phyloP scores from a whole-genome alignment of 148 eudicot species.

The Nepenthes mirabilis region DNA sequence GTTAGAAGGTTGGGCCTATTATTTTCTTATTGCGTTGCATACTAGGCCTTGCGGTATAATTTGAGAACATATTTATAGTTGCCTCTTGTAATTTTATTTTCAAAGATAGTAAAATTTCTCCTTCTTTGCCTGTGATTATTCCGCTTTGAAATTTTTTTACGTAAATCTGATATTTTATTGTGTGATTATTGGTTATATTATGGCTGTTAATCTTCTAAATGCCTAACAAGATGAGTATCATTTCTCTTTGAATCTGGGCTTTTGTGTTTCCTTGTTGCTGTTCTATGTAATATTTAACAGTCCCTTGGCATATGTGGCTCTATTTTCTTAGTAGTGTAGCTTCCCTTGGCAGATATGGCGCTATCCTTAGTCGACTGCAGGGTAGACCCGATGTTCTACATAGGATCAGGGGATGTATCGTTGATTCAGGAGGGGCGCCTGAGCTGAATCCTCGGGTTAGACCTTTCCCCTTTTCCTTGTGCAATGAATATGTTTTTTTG shows the following conservation, averaged over 20 bases:
- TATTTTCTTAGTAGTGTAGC: not conserved
- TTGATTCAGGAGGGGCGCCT: constrained; percentile 93
- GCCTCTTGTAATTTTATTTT: too few relatives aligned
- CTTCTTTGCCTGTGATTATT: too few relatives aligned
- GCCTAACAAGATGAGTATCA: not conserved
- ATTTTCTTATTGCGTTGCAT: too few relatives aligned
- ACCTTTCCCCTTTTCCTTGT: not conserved
- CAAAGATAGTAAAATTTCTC: too few relatives aligned
- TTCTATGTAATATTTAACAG: not conserved
- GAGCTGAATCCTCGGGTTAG: constrained; percentile 73
- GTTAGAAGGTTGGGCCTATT: too few relatives aligned
- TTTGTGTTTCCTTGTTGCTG: not conserved
- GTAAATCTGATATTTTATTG: too few relatives aligned
- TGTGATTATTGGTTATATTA: too few relatives aligned
- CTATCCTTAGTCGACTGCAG: constrained; percentile 53
- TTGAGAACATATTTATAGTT: too few relatives aligned
- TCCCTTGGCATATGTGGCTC: constrained; percentile 66
- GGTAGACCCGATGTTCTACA: constrained; percentile 50
- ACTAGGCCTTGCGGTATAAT: too few relatives aligned
- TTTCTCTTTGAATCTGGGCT: not conserved
- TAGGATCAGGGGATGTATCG: constrained; percentile 77
- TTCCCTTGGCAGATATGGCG: constrained; percentile 64
- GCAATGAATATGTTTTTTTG: not conserved
- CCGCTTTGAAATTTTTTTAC: too few relatives aligned
- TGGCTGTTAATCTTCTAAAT: too few relatives aligned